Conservation (phyloP, 1,284 basidiomycete genomes). For the Ganoderma multipileum region DNA sequence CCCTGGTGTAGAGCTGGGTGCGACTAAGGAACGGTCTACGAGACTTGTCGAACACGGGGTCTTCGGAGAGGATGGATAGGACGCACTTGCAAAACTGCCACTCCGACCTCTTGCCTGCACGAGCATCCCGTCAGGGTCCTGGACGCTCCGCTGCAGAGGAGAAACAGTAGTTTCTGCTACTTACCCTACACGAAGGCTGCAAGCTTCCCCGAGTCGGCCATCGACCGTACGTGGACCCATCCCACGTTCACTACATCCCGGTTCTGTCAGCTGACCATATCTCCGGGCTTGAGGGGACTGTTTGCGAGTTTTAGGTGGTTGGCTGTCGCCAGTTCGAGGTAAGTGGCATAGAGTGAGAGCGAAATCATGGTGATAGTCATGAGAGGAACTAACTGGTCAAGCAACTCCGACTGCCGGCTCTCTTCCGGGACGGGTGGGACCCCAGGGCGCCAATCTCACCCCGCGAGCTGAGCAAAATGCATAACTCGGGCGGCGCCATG, state of each 20-base stretch:
- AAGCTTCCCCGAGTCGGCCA: slow-evolving; percentile 13
- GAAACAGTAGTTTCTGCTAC: background rate
- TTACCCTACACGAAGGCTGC: slow-evolving; percentile 21
- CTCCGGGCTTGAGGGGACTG: no score
- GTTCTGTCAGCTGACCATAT: no score
- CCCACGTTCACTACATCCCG: slow-evolving; percentile 26
- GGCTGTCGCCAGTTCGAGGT: no score
- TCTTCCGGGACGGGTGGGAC: no score
- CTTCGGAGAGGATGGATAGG: slow-evolving; percentile 55
- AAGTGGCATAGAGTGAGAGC: no score
- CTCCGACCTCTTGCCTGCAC: slow-evolving; percentile 51
- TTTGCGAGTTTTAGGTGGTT: no score
- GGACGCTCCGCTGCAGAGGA: no score
- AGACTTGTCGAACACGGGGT: slow-evolving; percentile 72
- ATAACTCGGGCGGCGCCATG: background rate
- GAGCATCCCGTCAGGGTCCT: background rate
- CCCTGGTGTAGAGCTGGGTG: slow-evolving; percentile 56
- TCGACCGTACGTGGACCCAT: slow-evolving; percentile 11
- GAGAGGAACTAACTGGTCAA: no score
- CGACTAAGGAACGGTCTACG: slow-evolving; percentile 59
- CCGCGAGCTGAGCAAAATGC: slow-evolving; percentile 12
- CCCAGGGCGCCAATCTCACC: background rate
- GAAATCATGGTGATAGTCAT: no score
- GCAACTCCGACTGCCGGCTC: background rate
- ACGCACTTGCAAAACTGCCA: slow-evolving; percentile 61